phyloP scores from a whole-genome alignment of 192 early-diverging fungal species.

The Powellomyces hirtus region DNA sequence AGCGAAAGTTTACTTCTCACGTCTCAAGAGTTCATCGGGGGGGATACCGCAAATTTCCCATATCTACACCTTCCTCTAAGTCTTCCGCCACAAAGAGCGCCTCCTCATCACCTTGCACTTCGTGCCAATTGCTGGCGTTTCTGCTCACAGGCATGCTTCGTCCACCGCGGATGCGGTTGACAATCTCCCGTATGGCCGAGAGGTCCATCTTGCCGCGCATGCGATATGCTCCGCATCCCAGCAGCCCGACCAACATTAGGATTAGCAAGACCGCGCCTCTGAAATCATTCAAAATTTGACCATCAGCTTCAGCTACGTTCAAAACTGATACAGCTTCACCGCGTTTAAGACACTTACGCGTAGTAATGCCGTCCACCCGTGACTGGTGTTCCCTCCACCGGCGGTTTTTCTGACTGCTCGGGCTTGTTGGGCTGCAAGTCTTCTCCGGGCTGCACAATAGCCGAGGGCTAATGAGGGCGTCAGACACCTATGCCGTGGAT shows the following conservation, averaged over 20 bases:
- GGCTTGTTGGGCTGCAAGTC: too few relatives aligned
- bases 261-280: conserved; percentile 18
- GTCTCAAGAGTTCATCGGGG: too few relatives aligned
- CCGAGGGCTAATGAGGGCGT: too few relatives aligned
- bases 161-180: neutral
- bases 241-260: conserved; percentile 9
- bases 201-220: conserved; percentile 8
- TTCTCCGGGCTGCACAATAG: too few relatives aligned
- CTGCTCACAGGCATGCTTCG: neutral
- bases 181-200: neutral
- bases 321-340: neutral
- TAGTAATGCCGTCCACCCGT: conserved; percentile 13
- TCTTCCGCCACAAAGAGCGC: conserved; percentile 25
- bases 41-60: conserved; percentile 7
- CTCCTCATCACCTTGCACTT: conserved; percentile 29
- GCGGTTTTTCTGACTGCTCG: too few relatives aligned
- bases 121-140: conserved; percentile 18
- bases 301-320: neutral
- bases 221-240: conserved; percentile 1
- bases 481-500: too few relatives aligned
- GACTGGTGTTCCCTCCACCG: too few relatives aligned
- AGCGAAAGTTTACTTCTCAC: too few relatives aligned
- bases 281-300: neutral
- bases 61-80: conserved; percentile 26
- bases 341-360: conserved; percentile 4